A percentile compares a stretch with the other conserved stretches of the same genome.
Conservation (phyloP, 768 basidiomycete species). For the Hericium erinaceus region DNA sequence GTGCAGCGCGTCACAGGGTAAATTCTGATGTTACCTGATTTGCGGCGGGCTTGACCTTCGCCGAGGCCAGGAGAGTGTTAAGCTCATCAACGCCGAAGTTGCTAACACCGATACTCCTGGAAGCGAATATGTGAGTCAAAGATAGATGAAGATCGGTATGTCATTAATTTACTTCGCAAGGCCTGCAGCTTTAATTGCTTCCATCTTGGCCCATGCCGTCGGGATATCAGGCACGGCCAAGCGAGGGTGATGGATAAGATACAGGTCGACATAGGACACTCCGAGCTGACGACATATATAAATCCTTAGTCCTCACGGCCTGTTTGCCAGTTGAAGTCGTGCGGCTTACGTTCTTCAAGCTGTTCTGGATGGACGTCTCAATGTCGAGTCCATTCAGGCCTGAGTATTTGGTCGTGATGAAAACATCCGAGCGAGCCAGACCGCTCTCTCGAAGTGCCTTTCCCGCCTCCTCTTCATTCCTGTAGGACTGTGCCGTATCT, state of each 20-base stretch:
- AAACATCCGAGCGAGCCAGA: constrained; percentile 44
- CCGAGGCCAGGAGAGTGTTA: constrained; percentile 42
- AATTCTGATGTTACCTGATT: constrained; percentile 43
- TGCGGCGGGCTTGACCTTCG: constrained; percentile 53
- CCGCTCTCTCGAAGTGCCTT: constrained; percentile 41
- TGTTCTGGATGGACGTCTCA: constrained; percentile 45
- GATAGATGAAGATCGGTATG: no score
- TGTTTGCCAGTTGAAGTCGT: background rate
- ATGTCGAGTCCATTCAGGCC: constrained; percentile 42
- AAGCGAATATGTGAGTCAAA: background rate
- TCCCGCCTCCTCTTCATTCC: constrained; percentile 53
- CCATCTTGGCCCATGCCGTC: constrained; percentile 55
- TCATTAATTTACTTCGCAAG: constrained; percentile 36
- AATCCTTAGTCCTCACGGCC: background rate
- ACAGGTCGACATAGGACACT: constrained; percentile 57
- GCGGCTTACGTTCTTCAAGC: constrained; percentile 39
- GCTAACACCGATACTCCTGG: constrained; percentile 64
- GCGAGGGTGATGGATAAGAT: constrained; percentile 55
- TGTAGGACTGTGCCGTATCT: constrained; percentile 51
- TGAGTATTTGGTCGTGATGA: constrained; percentile 60
- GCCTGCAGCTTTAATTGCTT: constrained; percentile 45
- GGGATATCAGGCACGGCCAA: constrained; percentile 50
- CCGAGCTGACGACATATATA: constrained; percentile 37
- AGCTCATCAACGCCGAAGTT: constrained; percentile 55
- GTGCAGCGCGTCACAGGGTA: background rate